These are phyloP conservation scores for Pseudogymnoascus sp. DNA, from an alignment of 2,329 filamentous ascomycete species.

Conservation along the genomic window DNA sequence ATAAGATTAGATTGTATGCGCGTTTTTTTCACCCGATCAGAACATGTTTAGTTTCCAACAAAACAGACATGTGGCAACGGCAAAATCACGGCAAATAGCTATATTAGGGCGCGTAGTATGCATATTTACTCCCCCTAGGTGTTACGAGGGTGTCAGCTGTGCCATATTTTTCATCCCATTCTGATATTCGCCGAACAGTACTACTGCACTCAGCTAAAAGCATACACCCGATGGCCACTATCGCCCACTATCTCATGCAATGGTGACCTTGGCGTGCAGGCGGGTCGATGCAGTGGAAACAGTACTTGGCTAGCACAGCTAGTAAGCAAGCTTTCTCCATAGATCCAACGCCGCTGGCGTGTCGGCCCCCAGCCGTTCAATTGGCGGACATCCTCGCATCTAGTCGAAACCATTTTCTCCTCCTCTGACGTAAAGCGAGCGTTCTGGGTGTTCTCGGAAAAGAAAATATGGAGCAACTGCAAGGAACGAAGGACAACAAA, in stretches of 20 bases:
- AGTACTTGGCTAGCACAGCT: neutral
- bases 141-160: slow-evolving; percentile 3
- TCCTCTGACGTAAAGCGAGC: neutral
- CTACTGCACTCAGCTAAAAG: neutral
- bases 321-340: neutral
- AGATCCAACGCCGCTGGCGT: neutral
- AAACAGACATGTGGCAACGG: neutral
- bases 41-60: neutral
- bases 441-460: slow-evolving; percentile 4
- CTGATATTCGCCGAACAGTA: neutral
- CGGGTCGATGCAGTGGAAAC: neutral
- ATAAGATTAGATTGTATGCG: slow-evolving; percentile 6
- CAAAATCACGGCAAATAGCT: neutral
- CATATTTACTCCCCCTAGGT: neutral
- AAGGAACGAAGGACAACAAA: neutral
- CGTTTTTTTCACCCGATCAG: neutral
- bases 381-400: neutral
- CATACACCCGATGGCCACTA: neutral
- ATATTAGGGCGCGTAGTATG: neutral
- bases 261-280: neutral
- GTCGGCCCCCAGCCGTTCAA: neutral
- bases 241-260: neutral
- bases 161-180: neutral
- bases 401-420: neutral
- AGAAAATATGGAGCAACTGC: neutral